A percentile compares a stretch with the other conserved stretches of the same genome.
phyloP scores from a whole-genome alignment of 768 basidiomycete genomes.

The Glaciozyma antarctica region DNA sequence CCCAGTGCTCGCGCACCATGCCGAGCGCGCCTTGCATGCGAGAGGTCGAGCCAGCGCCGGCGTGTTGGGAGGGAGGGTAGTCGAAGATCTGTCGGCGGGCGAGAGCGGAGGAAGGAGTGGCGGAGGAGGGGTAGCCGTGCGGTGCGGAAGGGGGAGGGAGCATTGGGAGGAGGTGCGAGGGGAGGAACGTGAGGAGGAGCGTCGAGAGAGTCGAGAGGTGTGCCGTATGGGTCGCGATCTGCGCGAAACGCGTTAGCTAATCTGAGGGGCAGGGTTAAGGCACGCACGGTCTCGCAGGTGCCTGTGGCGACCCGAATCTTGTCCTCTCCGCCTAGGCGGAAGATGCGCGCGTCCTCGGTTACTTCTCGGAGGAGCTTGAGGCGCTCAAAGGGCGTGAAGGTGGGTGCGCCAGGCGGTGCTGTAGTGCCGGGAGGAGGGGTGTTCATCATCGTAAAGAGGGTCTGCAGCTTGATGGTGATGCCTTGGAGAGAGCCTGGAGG shows the following conservation, averaged over 20 bases:
- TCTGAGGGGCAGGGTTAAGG: neutral
- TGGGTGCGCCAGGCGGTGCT: slow-evolving; percentile 43
- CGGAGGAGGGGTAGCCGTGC: slow-evolving; percentile 19
- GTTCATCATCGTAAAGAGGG: slow-evolving; percentile 60
- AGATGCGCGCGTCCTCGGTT: slow-evolving; percentile 67
- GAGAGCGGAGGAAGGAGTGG: slow-evolving; percentile 16
- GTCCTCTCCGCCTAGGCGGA: slow-evolving; percentile 36
- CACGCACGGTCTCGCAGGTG: slow-evolving; percentile 34
- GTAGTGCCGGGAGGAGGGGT: slow-evolving; percentile 1
- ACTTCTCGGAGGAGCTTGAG: slow-evolving; percentile 83
- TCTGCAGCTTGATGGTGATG: slow-evolving; percentile 69
- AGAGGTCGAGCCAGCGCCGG: slow-evolving; percentile 11
- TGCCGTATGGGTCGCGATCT: slow-evolving; percentile 26
- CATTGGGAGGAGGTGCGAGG: slow-evolving; percentile 26
- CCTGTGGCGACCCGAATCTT: slow-evolving; percentile 37
- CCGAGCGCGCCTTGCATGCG: slow-evolving; percentile 10
- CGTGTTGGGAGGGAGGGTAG: slow-evolving; percentile 15
- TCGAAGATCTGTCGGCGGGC: slow-evolving; percentile 23
- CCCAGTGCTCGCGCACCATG: slow-evolving; percentile 25
- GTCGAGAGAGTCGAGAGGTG: slow-evolving; percentile 28
- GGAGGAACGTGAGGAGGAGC: slow-evolving; percentile 30
- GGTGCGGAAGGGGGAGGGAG: slow-evolving; percentile 25
- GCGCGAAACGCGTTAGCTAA: neutral
- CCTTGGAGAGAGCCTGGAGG: slow-evolving; percentile 62
- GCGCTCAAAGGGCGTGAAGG: slow-evolving; percentile 47